Evolutionary conservation across 345 rosid genomes (phyloP).

Genomic region (Aquilaria malaccensis): DNA sequence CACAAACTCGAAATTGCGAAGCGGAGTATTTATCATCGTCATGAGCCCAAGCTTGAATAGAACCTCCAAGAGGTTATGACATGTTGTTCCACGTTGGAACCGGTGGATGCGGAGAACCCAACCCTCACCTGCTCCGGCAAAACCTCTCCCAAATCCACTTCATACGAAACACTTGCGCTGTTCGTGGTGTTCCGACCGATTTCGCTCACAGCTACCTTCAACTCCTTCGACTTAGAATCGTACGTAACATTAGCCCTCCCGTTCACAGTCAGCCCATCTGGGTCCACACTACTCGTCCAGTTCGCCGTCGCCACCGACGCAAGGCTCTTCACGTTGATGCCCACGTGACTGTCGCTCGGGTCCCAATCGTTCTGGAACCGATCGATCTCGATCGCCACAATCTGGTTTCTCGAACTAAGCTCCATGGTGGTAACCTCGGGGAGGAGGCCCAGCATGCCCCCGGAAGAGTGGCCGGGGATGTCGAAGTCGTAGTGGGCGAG

Average conservation of each 20-base stretch:
- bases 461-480: no score
- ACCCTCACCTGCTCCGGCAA: constrained; percentile 34
- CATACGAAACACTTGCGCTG: constrained; percentile 26
- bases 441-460: no score
- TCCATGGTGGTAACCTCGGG: no score
- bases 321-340: constrained; percentile 44
- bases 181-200: constrained; percentile 7
- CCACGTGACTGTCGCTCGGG: constrained; percentile 38
- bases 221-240: constrained; percentile 34
- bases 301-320: constrained; percentile 17
- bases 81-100: constrained; percentile 28
- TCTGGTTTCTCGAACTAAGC: no score
- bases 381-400: constrained; percentile 43
- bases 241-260: constrained; percentile 36
- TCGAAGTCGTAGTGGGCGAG: no score
- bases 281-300: constrained; percentile 32
- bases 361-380: constrained; percentile 34
- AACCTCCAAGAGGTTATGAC: constrained; percentile 34
- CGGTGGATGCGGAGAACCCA: constrained; percentile 50
- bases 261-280: constrained; percentile 25
- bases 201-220: constrained; percentile 34
- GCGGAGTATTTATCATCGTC: no score
- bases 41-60: constrained; percentile 25
- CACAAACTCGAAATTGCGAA: no score
- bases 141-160: constrained; percentile 26